Evolutionary conservation across 805 yeast species (phyloP).

Genomic region (Metschnikowia henanensis): DNA sequence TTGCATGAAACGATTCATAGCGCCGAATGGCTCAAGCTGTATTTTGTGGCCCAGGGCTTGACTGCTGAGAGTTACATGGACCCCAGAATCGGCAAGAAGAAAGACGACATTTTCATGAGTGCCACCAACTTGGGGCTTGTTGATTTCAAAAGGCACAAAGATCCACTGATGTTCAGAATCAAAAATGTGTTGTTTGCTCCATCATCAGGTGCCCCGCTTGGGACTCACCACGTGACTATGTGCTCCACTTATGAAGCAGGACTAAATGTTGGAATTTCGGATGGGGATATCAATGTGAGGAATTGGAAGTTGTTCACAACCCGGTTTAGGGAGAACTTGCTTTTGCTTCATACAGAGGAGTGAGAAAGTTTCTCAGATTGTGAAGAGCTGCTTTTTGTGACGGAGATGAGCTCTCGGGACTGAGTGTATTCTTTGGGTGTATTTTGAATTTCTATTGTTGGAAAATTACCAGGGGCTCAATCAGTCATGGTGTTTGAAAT

Average conservation of each 20-base stretch:
- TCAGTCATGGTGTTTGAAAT: no score
- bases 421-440: no score
- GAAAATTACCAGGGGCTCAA: no score
- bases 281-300: slow-evolving; percentile 2
- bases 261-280: slow-evolving; percentile 2
- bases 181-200: slow-evolving; percentile 4
- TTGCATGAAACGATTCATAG: slow-evolving; percentile 9
- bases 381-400: no score
- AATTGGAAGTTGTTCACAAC: slow-evolving; percentile 3
- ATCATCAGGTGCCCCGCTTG: slow-evolving; percentile 6
- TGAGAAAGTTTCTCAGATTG: no score
- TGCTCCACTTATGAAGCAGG: slow-evolving; percentile 4
- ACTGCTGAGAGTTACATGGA: slow-evolving; percentile 10
- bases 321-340: background rate
- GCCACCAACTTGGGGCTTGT: slow-evolving; percentile 3
- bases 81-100: slow-evolving; percentile 1
- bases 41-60: slow-evolving; percentile 9
- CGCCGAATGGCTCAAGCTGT: slow-evolving; percentile 8
- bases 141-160: slow-evolving; percentile 1
- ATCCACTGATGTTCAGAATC: background rate
- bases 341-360: background rate
- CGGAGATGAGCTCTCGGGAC: no score
- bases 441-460: no score
- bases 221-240: slow-evolving; percentile 3
- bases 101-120: slow-evolving; percentile 7